Evolutionary conservation across 1,284 basidiomycete species (phyloP), one percentile per base, ranked within the genome.

Genomic region (Cryptococcus jaspeensis): DNA sequence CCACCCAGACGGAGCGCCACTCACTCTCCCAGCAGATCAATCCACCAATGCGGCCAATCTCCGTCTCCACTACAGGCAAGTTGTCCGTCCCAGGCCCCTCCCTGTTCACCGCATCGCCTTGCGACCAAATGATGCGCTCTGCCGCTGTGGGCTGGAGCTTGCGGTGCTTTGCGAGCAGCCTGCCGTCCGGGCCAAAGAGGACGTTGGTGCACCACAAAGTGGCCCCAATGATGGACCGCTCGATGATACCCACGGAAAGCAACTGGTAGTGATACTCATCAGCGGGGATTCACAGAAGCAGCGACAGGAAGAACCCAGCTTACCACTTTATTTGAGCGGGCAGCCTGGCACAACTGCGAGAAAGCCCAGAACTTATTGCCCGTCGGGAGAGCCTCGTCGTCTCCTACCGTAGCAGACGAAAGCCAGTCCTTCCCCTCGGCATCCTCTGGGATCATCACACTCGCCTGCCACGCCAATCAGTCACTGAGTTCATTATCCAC

Each of bases 151-250:
- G 87, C 70, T 86, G 80, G 25, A 89, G 71, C 72, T 89, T 89
- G n/a, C 87, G 79, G 68, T 88, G 87, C 62, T 85, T 86, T 12
- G 80, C 82, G 12, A 88, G 72, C 39, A 84, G 80, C 8, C 84
- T 83, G n/a, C 82, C 75, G 12, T 65, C 61, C 0, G 85, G 85
- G 53, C 84, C 82, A 32, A 89, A 81, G 63, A 87, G 86, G 32
- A 89, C 78, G 25, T 76, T 83, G 0, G 86, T 85, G 74, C 87
- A 89, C 68, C 87, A 89, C 38, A 89, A 75, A 0, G 87, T 88
- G 0, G 85, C 84, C 2, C 65, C 65, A n/a, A 73, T 67, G 16
- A 80, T 79, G 20, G 84, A 83, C 13, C 83, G 79, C 67, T 89
- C 88, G 55, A 89, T 83, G 23, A 88, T 80, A 2, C 87, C 87